Conservation (phyloP, 2,329 filamentous ascomycete genomes). For the Penicillium sclerotiorum region DNA sequence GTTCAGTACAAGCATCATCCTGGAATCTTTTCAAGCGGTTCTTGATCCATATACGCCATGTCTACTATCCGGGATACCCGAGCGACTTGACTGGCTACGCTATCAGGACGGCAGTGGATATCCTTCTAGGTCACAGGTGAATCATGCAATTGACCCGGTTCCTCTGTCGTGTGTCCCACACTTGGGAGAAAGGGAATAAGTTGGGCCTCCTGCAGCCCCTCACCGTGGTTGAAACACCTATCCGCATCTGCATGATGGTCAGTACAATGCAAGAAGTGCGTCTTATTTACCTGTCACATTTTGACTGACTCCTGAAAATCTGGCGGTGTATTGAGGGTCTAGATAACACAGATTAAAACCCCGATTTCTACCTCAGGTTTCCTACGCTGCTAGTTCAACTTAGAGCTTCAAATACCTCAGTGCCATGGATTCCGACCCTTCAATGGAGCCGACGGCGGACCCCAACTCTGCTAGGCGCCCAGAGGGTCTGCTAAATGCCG, state of each 20-base stretch:
- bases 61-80: too few species aligned
- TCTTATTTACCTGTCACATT: neutral
- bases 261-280: too few species aligned
- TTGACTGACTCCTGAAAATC: neutral
- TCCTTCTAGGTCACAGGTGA: too few species aligned
- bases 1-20: too few species aligned
- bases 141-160: too few species aligned
- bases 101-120: too few species aligned
- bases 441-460: neutral
- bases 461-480: neutral
- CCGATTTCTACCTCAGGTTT: too few species aligned
- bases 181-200: neutral
- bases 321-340: neutral
- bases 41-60: too few species aligned
- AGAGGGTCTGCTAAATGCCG: neutral
- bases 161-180: neutral
- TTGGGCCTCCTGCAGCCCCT: neutral
- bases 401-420: neutral
- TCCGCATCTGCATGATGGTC: neutral
- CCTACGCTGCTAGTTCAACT: too few species aligned
- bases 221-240: neutral
- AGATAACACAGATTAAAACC: neutral
- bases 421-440: neutral
- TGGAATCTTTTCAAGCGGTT: too few species aligned
- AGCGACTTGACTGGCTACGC: too few species aligned